Evolutionary conservation across 257 asterid species (phyloP).

Genomic region (Solanum pennellii): DNA sequence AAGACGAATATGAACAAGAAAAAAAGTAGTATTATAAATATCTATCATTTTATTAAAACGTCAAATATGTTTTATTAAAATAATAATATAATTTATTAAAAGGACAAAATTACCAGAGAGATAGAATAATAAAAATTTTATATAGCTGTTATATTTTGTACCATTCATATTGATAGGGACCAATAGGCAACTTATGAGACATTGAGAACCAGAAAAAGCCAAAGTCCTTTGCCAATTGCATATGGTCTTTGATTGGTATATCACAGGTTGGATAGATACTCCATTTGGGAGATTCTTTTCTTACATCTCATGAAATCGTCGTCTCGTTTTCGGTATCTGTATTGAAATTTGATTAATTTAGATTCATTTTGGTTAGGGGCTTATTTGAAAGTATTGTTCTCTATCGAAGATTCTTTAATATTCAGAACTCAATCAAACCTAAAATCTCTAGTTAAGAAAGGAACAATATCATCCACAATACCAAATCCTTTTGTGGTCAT

Average conservation of each 20-base stretch:
- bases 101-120: neutral
- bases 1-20: neutral
- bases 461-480: neutral
- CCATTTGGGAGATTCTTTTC: neutral
- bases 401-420: no score
- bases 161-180: neutral
- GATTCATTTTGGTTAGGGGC: accelerated
- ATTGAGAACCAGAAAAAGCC: neutral
- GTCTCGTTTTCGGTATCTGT: accelerated
- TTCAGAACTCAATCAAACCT: accelerated
- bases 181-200: neutral
- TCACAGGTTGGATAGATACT: neutral
- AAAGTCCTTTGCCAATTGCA: neutral
- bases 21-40: neutral
- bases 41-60: neutral
- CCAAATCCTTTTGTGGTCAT: neutral
- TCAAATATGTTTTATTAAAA: neutral
- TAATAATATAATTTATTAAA: neutral
- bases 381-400: no score
- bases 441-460: no score
- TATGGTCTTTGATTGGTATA: neutral
- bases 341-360: no score
- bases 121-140: neutral
- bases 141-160: neutral
- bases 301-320: neutral